Conservation (phyloP, 2,329 filamentous ascomycete species). For the Colletotrichum sp. region DNA sequence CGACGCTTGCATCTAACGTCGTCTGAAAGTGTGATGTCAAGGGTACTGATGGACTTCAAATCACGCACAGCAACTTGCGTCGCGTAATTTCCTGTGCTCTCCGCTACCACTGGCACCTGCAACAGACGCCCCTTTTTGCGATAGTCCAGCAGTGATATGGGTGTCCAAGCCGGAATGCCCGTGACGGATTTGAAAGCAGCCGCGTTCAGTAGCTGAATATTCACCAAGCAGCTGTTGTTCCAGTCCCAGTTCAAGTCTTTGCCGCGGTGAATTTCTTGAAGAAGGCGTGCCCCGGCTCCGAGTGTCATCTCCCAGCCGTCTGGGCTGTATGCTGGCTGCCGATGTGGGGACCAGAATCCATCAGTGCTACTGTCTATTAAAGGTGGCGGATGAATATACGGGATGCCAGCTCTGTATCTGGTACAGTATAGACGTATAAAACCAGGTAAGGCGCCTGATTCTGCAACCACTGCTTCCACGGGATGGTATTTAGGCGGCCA, state of each 20-base stretch:
- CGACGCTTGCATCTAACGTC: neutral
- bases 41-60: neutral
- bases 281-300: neutral
- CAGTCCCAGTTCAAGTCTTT: neutral
- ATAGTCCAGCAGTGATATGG: neutral
- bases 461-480: neutral
- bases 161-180: neutral
- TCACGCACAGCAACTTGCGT: too few species aligned
- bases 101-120: neutral
- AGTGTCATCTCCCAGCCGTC: neutral
- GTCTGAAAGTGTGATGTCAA: neutral
- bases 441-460: neutral
- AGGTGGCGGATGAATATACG: neutral
- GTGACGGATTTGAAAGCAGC: neutral
- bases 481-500: neutral
- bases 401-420: neutral
- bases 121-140: neutral
- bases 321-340: neutral
- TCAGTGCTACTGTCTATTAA: neutral
- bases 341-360: neutral
- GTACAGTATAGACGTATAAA: neutral
- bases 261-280: neutral
- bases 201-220: slow-evolving; percentile 1
- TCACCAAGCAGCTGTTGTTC: neutral
- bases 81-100: too few species aligned